Evolutionary conservation across 305 asterid species (phyloP), one percentile per base, ranked within the genome.

Genomic region (Fraxinus latifolia): DNA sequence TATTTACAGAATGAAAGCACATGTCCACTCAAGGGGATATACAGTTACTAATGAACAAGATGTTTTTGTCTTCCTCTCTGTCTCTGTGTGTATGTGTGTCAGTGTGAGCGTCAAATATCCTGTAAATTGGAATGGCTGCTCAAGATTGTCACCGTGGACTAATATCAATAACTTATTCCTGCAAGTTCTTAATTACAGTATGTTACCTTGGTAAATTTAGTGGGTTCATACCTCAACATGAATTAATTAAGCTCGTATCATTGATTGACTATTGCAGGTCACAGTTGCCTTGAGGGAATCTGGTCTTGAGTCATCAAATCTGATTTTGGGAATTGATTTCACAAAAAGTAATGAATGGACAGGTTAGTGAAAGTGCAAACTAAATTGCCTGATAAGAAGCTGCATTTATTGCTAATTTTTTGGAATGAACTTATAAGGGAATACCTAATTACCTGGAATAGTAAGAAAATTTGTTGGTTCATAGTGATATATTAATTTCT

Each of bases 291-390:
- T 94, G 89, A 89, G 90, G 83, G 96, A 94, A 85, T 81, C 91
- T 72, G 97, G 98, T 72, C 88, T 94, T 65, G 98, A 94, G 87
- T 94, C 98, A 29, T 94, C 98, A 77, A 94, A 94, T 89, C 86
- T 94, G 39, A 92, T 94, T 85, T 55, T 94, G 27, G 98, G 98
- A 33, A 88, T 94, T 82, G 98, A 94, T 88, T 94, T 94, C 83
- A 94, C 97, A 19, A 94, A 91, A 86, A 94, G 98, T 82, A 94
- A 94, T 44, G 98, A 94, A 86, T 94, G 98, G 97, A 91, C 94
- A 84, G 95, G 95, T 92, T 68, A 68, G 89, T 86, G 23, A 75
- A 77, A 17, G 19, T 62, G 36, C 44, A 81, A 80, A 27, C 36
- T 70, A 81, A 50, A 71, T 83, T 76, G 79, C 81, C 78, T 78